Evolutionary conservation across 371 early-diverging fungal genomes (phyloP), one percentile per base, ranked within the genome.

Genomic region (Spraguea lophii): DNA sequence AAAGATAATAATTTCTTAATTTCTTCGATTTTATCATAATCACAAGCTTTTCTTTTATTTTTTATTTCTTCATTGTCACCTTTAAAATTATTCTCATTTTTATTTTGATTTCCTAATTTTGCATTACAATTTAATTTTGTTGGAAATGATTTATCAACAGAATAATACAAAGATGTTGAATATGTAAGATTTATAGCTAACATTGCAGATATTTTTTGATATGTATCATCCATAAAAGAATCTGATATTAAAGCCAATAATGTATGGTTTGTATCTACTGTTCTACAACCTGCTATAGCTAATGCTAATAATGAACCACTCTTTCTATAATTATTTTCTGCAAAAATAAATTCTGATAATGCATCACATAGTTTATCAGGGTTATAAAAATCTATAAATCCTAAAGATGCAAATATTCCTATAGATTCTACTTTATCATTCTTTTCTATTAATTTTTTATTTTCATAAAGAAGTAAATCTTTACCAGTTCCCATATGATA

Each of bases 381-480:
- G 37, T 60, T 57, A 50, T 49, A 70, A 19, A 50, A 37, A 45
- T 58, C 41, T 16, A 70, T 57, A 16, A 58, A 38, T 9, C 70
- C 70, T 21, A 52, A 40, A 24, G 56, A 52, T 12, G 54, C 54
- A 37, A 53, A 26, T 20, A 60, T 26, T 17, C 47, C 25, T 17
- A 52, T 36, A 0, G 51, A 21, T 32, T 52, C 49, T 1, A 49
- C 24, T 15, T 24, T 24, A 36, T 50, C 15, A 13, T 52, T 34
- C 10, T 26, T 40, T 12, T 46, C 39, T 20, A 23, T 10, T 3
- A 39, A n/a, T n/a, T n/a, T n/a, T n/a, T n/a, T n/a, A n/a, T n/a
- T n/a, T n/a, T n/a, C 35, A 10, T 53, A 39, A 44, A 60, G 55
- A 12, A 65, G 36, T 9, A 40, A 39, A 40, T 60, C 61, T 19